phyloP scores from a whole-genome alignment of 345 rosid species.

The Odontarrhena argentea region DNA sequence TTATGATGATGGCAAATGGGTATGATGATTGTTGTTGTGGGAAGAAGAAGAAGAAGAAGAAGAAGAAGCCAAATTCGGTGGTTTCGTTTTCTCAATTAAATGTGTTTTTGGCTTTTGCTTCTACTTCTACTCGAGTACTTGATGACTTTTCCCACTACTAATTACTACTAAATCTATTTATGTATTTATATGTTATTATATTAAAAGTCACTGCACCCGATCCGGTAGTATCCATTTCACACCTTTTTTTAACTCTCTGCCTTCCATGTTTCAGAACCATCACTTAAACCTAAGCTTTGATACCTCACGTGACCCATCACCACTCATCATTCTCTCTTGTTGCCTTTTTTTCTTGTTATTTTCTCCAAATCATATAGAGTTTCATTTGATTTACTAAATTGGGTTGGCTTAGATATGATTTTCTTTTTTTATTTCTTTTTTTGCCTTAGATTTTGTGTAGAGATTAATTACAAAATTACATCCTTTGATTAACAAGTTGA shows the following conservation, averaged over 20 bases:
- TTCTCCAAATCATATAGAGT: neutral
- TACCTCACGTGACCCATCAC: conserved; percentile 40
- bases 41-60: conserved; percentile 45
- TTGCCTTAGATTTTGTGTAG: too few relatives aligned
- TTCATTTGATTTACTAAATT: neutral
- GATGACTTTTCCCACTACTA: conserved; percentile 41
- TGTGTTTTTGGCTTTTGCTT: conserved; percentile 46
- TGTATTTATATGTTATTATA: neutral
- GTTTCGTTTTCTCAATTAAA: conserved; percentile 47
- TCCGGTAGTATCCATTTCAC: conserved; percentile 37
- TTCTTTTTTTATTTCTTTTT: too few relatives aligned
- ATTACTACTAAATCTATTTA: conserved; percentile 12
- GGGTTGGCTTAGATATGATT: neutral
- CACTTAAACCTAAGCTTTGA: conserved; percentile 24
- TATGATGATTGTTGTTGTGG: conserved; percentile 42
- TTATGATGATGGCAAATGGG: conserved; percentile 44
- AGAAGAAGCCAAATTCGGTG: conserved; percentile 45
- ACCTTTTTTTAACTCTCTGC: conserved; percentile 26
- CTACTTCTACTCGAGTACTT: conserved; percentile 39
- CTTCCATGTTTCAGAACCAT: conserved; percentile 30
- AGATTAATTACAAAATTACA: neutral
- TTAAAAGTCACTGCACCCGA: conserved; percentile 39
- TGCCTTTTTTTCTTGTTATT: neutral
- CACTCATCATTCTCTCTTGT: conserved; percentile 26
- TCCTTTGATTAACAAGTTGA: neutral